Evolutionary conservation across 805 yeast species (phyloP).

Genomic region (Barnettozyma vustinii): DNA sequence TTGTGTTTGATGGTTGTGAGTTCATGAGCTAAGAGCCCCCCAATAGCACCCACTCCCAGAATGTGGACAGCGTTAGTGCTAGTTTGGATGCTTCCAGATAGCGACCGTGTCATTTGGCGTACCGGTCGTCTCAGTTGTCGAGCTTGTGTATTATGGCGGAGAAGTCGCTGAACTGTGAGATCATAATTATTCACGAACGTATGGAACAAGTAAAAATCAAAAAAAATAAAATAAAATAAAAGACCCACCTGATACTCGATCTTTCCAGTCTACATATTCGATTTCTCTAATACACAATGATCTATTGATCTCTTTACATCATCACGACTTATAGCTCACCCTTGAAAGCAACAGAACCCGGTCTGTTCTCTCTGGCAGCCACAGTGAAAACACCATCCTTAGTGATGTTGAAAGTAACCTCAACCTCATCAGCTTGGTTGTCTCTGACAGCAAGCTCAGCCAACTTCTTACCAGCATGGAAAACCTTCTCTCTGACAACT

Average conservation of each 20-base stretch:
- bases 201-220: too few species aligned
- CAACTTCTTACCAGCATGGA: constrained; percentile 66
- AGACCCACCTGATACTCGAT: too few species aligned
- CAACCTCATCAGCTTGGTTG: constrained; percentile 63
- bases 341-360: constrained; percentile 50
- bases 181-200: too few species aligned
- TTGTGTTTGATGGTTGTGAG: constrained; percentile 15
- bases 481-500: constrained; percentile 66
- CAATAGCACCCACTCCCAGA: constrained; percentile 27
- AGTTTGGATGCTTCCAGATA: background rate
- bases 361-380: constrained; percentile 58
- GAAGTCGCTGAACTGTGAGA: too few species aligned
- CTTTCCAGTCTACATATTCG: background rate
- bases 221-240: too few species aligned
- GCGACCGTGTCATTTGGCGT: background rate
- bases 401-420: constrained; percentile 48
- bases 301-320: background rate
- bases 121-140: background rate
- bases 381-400: constrained; percentile 57
- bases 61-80: constrained; percentile 13
- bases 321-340: constrained; percentile 35
- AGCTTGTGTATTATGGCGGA: too few species aligned
- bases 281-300: background rate
- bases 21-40: constrained; percentile 23
- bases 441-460: constrained; percentile 76